Evolutionary conservation across 805 yeast species (phyloP).

Genomic region (Blastobotrys parvus): DNA sequence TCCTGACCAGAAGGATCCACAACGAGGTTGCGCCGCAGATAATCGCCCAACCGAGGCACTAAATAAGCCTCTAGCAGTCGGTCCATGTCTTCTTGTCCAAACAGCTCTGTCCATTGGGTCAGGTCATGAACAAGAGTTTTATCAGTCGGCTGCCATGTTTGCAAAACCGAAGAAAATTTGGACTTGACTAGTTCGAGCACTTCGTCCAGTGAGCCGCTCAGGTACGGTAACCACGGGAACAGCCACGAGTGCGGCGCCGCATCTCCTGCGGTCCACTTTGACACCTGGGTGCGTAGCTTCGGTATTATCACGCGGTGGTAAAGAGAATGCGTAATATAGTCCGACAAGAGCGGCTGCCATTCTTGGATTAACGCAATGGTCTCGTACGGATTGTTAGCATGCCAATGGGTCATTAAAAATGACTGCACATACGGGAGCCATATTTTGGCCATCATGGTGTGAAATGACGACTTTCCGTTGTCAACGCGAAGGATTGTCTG

Average conservation of each 20-base stretch:
- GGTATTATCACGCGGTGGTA: constrained; percentile 31
- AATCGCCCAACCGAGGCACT: constrained; percentile 12
- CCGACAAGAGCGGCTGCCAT: constrained; percentile 35
- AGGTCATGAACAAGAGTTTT: constrained; percentile 10
- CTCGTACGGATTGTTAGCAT: constrained; percentile 31
- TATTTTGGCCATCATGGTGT: constrained; percentile 28
- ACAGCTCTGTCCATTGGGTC: constrained; percentile 10
- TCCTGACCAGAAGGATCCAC: constrained; percentile 25
- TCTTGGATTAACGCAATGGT: constrained; percentile 34
- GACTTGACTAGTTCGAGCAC: constrained; percentile 20
- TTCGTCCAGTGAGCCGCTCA: constrained; percentile 12
- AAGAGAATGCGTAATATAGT: constrained; percentile 24
- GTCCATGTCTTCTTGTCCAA: constrained; percentile 12
- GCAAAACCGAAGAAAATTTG: constrained; percentile 17
- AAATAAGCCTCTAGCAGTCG: constrained; percentile 10
- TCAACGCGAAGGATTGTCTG: constrained; percentile 13
- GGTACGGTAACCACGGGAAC: constrained; percentile 33
- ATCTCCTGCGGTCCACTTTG: constrained; percentile 27
- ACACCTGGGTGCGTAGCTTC: constrained; percentile 28
- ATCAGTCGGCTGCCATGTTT: constrained; percentile 8
- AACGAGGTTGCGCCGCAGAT: constrained; percentile 13
- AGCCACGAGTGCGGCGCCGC: constrained; percentile 27
- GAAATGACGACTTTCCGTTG: constrained; percentile 21
- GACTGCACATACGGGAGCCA: constrained; percentile 32
- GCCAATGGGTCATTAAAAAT: constrained; percentile 31